Base-by-base conservation (phyloP, 2,329 filamentous ascomycete genomes). In the Claviceps spartinae region DNA sequence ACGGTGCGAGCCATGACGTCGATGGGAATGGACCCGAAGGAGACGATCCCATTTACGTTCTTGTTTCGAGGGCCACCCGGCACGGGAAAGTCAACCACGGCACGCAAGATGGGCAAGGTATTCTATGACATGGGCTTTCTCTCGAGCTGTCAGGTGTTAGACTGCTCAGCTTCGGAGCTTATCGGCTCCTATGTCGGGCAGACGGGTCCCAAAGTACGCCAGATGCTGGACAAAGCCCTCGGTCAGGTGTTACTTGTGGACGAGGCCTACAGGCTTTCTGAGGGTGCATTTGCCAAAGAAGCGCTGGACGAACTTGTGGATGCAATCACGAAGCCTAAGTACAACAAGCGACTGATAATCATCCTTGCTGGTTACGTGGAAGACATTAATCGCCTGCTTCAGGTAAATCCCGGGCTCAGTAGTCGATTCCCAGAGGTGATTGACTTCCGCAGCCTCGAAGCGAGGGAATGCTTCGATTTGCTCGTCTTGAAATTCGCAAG, bases 41-140 rank as follows among this genome's bases (percentile, higher is more conserved):
- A 65, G 0, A 61, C 76, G 11, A 72, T 86, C 0, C 82, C 83
- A 0, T 85, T 84, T 61, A 83, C 77, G 54, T 87, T 86, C 57
- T 58, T 88, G 0, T 88, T 88, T 65, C 74, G 78, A 0, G 84
- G 85, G 13, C 41, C 68, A 0, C 81, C 81, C 14, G 82, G 81
- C 0, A 88, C 85, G 0, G 86, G 85, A 0, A 89, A 89, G 60
- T 88, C 85, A 0, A 82, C 81, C 0, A 87, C 72, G 0, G 86
- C 86, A 0, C 69, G 75, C n/a, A 85, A 82, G 55, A 86, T 90
- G 74, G 85, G 85, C 3, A 77, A 86, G 55, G 71, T 90, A 0
- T 90, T 79, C 60, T 89, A 86, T 59, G 81, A 89, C 57, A 78
- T 88, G 73, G 84, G 84, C 0, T 77, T 89, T 37, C 67, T 90